Base-by-base conservation (phyloP, 371 early-diverging fungal species). In the Saksenaea oblongispora region DNA sequence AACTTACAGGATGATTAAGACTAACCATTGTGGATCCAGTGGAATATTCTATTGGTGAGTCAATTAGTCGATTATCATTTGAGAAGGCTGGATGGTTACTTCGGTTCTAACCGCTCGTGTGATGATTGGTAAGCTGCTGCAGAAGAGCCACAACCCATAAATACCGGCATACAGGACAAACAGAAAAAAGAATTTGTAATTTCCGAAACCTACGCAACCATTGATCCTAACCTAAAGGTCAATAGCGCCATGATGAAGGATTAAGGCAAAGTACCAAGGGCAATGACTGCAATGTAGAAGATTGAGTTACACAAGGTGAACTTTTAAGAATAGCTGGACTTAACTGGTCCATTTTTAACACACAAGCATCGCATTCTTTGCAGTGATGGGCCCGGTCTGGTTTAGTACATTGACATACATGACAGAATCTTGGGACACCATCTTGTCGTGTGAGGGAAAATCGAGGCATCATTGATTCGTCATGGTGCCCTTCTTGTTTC, bases 351-450 rank as follows among this genome's bases (percentile, higher is more conserved):
- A 87, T 86, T 62, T 71, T 78, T 34, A 86, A 61, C 5, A 87
- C 84, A 60, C 88, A 87, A 41, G 75, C 69, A 62, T 78, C 78
- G 62, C 87, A 87, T n/a, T 79, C 83, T 36, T 81, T 72, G 58
- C 87, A 87, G 59, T 87, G 87, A 65, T 87, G 86, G 14, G 85
- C 71, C 56, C 87, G 60, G 69, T 84, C 85, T 13, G 87, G 84
- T 64, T 84, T 87, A 72, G 82, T 79, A 24, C 74, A 62, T 41
- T 76, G 66, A 56, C 87, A 87, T 5, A 56, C 59, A 2, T 80
- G 64, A 59, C 87, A 87, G 82, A 80, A 87, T 26, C 73, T 74
- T 22, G 77, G 64, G 2, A 73, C 64, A 7, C 81, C 80, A 71
- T 62, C 13, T 61, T 61, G 37, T 56, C 53, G n/a, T 62, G 71